Evolutionary conservation across 371 early-diverging fungal genomes (phyloP).

Genomic region (Mortierella sp.): DNA sequence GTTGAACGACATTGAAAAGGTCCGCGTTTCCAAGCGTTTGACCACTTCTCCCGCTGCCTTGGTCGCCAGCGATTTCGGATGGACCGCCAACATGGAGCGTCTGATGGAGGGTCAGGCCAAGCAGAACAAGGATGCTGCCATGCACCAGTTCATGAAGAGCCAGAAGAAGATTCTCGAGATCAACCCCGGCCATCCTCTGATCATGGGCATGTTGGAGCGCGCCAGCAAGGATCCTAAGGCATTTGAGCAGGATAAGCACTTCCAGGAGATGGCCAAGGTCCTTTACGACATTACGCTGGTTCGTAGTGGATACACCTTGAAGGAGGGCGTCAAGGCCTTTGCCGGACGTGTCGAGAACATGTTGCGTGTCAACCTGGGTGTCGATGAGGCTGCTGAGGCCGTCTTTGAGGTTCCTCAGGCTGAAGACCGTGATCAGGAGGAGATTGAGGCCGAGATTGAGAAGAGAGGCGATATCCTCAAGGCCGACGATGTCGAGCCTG

Average conservation of each 20-base stretch:
- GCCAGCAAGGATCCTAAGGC: slow-evolving; percentile 61
- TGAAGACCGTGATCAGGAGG: slow-evolving; percentile 51
- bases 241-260: slow-evolving; percentile 63
- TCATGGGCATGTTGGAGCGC: slow-evolving; percentile 68
- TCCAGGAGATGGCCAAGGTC: slow-evolving; percentile 71
- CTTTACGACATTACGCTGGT: slow-evolving; percentile 86
- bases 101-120: slow-evolving; percentile 75
- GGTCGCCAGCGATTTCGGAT: slow-evolving; percentile 79
- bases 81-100: slow-evolving; percentile 90
- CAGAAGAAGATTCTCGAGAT: slow-evolving; percentile 90
- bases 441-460: slow-evolving; percentile 55
- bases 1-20: slow-evolving; percentile 80
- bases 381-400: slow-evolving; percentile 63
- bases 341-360: slow-evolving; percentile 81
- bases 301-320: slow-evolving; percentile 80
- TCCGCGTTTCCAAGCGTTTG: slow-evolving; percentile 78
- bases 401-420: slow-evolving; percentile 60
- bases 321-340: slow-evolving; percentile 70
- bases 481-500: slow-evolving; percentile 45
- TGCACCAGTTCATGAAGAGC: slow-evolving; percentile 69
- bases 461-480: slow-evolving; percentile 58
- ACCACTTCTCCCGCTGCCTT: slow-evolving; percentile 85
- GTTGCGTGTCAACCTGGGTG: slow-evolving; percentile 76
- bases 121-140: slow-evolving; percentile 69
- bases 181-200: slow-evolving; percentile 85